A percentile compares a stretch with the other conserved stretches of the same genome.
These are phyloP conservation scores for Macrocybe gigantea DNA, from an alignment of 768 basidiomycete species.

Conservation along the genomic window DNA sequence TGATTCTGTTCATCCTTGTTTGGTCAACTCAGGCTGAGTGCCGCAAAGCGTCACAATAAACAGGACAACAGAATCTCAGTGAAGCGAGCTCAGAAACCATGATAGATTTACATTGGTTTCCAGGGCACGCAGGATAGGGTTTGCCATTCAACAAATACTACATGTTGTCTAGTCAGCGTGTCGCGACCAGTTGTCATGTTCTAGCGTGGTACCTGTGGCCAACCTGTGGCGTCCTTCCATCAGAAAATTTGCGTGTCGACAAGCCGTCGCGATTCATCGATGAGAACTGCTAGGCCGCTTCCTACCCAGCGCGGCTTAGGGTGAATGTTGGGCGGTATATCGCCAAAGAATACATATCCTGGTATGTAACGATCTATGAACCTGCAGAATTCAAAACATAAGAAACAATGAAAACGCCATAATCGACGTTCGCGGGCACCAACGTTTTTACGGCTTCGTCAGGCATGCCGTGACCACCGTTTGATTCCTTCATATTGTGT, in stretches of 20 bases:
- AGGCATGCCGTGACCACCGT: constrained; percentile 86
- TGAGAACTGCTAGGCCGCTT: constrained; percentile 43
- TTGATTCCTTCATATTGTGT: constrained; percentile 76
- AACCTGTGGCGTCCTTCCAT: not conserved
- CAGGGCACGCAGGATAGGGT: no score
- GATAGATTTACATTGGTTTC: no score
- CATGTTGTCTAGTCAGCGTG: no score
- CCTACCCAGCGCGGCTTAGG: constrained; percentile 25
- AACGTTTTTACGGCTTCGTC: constrained; percentile 68
- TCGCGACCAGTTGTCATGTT: no score
- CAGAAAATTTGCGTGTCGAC: constrained; percentile 36
- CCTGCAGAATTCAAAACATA: constrained; percentile 26
- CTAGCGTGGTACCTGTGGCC: no score
- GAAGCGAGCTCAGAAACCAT: no score
- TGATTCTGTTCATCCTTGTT: not conserved
- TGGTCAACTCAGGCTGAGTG: not conserved
- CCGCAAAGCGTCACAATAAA: not conserved
- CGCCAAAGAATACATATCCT: constrained; percentile 83
- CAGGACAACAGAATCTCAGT: no score
- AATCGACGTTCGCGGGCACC: constrained; percentile 18
- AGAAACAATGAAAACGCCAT: constrained; percentile 1
- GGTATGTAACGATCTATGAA: constrained; percentile 95
- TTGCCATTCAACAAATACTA: no score
- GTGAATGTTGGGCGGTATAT: constrained; percentile 21
- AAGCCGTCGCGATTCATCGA: constrained; percentile 50